A percentile compares a stretch with the other conserved stretches of the same genome.
These are phyloP conservation scores for Talaromyces wortmannii DNA, from an alignment of 495 filamentous ascomycete species.

Conservation along the genomic window DNA sequence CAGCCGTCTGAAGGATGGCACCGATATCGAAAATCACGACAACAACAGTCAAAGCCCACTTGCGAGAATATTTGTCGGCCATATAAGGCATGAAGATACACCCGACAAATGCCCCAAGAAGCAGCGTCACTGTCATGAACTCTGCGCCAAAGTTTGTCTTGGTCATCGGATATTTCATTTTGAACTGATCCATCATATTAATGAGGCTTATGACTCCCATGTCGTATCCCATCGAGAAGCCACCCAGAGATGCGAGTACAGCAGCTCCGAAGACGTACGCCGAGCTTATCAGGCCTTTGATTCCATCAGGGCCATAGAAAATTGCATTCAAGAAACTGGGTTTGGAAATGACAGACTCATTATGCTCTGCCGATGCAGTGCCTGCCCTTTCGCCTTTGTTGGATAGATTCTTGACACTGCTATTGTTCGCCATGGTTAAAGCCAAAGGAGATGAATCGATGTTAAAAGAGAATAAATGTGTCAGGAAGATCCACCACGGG, in stretches of 20 bases:
- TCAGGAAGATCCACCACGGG: no score
- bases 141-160: constrained; percentile 11
- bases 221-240: constrained; percentile 1
- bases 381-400: no score
- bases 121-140: constrained; percentile 16
- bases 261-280: neutral
- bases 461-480: no score
- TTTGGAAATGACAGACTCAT: no score
- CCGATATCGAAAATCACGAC: constrained; percentile 17
- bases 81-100: constrained; percentile 17
- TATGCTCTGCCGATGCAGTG: no score
- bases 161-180: constrained; percentile 11
- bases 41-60: constrained; percentile 16
- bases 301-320: neutral
- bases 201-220: constrained; percentile 19
- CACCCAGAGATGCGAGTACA: neutral
- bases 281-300: neutral
- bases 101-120: constrained; percentile 18
- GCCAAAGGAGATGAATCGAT: no score
- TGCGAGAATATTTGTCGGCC: constrained; percentile 18
- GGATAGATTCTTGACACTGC: no score
- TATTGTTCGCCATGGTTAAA: no score
- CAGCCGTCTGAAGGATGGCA: constrained; percentile 21
- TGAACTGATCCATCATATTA: constrained; percentile 17
- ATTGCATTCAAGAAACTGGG: neutral